Evolutionary conservation across 371 early-diverging fungal genomes (phyloP).

Genomic region (Entomophthora muscae): DNA sequence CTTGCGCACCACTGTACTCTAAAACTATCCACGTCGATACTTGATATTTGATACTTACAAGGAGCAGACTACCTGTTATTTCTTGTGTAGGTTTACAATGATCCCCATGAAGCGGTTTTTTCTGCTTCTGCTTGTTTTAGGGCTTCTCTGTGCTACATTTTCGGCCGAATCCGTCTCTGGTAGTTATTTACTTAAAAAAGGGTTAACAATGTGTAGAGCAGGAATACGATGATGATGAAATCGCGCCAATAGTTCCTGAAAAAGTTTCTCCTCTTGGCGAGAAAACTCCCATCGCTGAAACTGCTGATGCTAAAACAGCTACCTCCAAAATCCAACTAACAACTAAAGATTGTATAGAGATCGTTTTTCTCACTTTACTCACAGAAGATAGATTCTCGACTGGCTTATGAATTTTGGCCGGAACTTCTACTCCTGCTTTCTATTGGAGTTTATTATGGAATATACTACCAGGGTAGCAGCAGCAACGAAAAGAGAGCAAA

Average conservation of each 20-base stretch:
- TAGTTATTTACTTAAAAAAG: background rate
- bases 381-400: background rate
- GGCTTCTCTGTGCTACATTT: background rate
- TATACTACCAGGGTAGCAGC: background rate
- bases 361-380: background rate
- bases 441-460: background rate
- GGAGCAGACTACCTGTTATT: too few relatives aligned
- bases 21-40: too few relatives aligned
- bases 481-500: background rate
- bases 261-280: background rate
- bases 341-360: background rate
- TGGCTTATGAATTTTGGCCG: background rate
- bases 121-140: background rate
- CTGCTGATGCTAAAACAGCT: background rate
- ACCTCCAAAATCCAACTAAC: background rate
- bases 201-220: background rate
- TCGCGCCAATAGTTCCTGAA: background rate
- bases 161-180: background rate
- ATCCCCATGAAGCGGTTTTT: background rate
- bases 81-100: too few relatives aligned
- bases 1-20: too few relatives aligned
- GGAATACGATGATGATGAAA: background rate
- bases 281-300: background rate
- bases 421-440: background rate
- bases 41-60: too few relatives aligned